Conservation (phyloP, 106 monocot genomes). For the Amphibolis antarctica region DNA sequence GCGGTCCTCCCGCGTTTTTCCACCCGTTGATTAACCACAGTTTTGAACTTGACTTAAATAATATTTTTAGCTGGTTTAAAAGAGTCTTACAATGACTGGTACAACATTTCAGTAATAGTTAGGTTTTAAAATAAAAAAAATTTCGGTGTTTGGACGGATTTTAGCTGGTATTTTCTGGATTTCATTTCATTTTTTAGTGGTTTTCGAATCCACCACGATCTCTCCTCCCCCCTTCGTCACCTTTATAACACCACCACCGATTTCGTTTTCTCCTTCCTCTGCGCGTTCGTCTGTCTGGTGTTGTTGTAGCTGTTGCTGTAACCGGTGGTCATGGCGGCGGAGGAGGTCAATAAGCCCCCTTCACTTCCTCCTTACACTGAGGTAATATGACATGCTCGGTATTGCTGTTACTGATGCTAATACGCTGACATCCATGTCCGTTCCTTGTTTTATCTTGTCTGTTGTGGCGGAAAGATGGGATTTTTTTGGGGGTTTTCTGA, state of each 20-base stretch:
- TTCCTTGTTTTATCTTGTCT: too few species aligned
- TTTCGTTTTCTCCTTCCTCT: too few species aligned
- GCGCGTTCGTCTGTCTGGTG: too few species aligned
- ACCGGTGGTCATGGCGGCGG: background rate
- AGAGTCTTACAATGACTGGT: too few species aligned
- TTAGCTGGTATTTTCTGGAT: background rate
- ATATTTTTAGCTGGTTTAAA: background rate
- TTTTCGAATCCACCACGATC: too few species aligned
- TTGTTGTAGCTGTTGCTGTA: too few species aligned
- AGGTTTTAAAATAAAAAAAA: too few species aligned
- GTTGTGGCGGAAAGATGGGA: too few species aligned
- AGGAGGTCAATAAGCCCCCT: conserved; percentile 2
- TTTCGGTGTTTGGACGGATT: too few species aligned
- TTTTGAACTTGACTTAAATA: background rate
- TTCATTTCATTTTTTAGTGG: background rate
- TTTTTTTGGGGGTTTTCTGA: too few species aligned
- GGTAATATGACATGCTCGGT: background rate
- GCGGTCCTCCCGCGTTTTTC: background rate
- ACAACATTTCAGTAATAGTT: background rate
- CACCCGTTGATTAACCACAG: background rate
- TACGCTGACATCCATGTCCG: too few species aligned
- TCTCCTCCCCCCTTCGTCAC: background rate
- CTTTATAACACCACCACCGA: background rate
- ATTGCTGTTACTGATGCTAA: too few species aligned
- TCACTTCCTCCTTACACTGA: conserved; percentile 6